These are phyloP conservation scores for Naematelia encephala DNA, from an alignment of 768 basidiomycete species.

Conservation along the genomic window DNA sequence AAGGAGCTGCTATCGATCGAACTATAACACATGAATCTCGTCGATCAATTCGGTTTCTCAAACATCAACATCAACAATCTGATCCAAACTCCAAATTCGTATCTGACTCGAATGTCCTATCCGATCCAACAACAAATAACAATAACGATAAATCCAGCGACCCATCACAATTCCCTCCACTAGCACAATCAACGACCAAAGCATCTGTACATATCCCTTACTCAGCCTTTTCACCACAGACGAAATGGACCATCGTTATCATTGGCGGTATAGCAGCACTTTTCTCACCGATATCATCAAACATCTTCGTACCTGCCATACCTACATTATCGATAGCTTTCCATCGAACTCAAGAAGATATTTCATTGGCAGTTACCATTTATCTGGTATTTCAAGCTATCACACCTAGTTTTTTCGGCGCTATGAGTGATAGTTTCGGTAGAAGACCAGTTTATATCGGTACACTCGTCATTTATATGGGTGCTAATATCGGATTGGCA, in stretches of 20 bases:
- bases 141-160: no score
- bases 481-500: slow-evolving; percentile 65
- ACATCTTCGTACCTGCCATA: slow-evolving; percentile 75
- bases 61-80: not conserved
- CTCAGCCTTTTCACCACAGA: slow-evolving; percentile 15
- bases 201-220: slow-evolving; percentile 8
- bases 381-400: slow-evolving; percentile 57
- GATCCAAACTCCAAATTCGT: no score
- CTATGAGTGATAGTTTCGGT: slow-evolving; percentile 55
- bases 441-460: slow-evolving; percentile 51
- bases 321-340: slow-evolving; percentile 65
- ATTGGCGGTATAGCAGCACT: slow-evolving; percentile 19
- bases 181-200: not conserved
- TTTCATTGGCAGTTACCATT: slow-evolving; percentile 75
- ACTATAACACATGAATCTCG: no score
- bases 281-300: slow-evolving; percentile 51
- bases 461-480: slow-evolving; percentile 63
- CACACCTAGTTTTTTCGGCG: slow-evolving; percentile 63
- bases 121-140: no score
- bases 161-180: no score
- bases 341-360: slow-evolving; percentile 64
- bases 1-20: not conserved
- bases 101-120: no score
- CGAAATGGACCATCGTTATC: slow-evolving; percentile 21
- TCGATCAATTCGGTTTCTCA: not conserved